A percentile compares a stretch with the other conserved stretches of the same genome.
Evolutionary conservation across 495 filamentous ascomycete genomes (phyloP).

Genomic region (Neurospora discreta): DNA sequence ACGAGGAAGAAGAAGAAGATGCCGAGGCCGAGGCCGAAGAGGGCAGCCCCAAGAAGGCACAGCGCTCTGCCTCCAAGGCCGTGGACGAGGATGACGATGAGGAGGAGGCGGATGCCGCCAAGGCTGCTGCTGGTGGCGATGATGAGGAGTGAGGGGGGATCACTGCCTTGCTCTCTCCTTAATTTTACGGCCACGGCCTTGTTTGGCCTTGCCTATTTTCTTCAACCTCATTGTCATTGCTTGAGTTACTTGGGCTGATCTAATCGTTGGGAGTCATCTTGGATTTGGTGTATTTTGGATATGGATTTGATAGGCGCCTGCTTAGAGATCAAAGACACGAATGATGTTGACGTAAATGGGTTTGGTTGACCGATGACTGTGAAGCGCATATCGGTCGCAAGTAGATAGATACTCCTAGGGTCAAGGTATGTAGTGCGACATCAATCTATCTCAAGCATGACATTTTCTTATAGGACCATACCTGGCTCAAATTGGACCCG

Average conservation of each 20-base stretch:
- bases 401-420: neutral
- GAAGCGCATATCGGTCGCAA: neutral
- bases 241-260: neutral
- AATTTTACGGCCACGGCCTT: neutral
- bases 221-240: neutral
- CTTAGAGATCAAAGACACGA: neutral
- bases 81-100: constrained; percentile 19
- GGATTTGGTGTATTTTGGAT: neutral
- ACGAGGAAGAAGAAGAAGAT: constrained; percentile 19
- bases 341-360: neutral
- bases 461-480: neutral
- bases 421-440: neutral
- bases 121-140: constrained; percentile 19
- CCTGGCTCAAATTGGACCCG: neutral
- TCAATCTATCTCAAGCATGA: neutral
- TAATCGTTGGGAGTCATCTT: neutral
- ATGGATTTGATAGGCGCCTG: neutral
- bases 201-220: neutral
- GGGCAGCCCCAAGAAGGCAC: neutral
- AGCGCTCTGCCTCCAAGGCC: constrained; percentile 19
- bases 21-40: constrained; percentile 15
- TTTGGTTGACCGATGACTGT: neutral
- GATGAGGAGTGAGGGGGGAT: constrained; percentile 21
- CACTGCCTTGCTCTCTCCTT: neutral
- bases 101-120: constrained; percentile 6